Percentiles rank a stretch among this genome's conserved stretches.
Evolutionary conservation across 371 early-diverging fungal genomes (phyloP).

Genomic region (Mucor lusitanicus): DNA sequence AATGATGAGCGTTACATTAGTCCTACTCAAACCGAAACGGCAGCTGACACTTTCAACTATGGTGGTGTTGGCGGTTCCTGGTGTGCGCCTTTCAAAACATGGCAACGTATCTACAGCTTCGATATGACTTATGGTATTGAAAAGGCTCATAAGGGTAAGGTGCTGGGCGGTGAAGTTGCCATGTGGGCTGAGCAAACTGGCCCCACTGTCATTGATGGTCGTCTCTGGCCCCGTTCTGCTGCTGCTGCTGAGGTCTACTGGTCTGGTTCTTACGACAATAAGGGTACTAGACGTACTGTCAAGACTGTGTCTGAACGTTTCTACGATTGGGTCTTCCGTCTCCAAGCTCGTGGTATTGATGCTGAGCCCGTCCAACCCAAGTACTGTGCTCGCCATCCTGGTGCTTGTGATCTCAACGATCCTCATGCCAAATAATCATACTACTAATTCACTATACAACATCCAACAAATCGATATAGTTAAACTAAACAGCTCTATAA

Average conservation of each 20-base stretch:
- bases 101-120: conserved; percentile 79
- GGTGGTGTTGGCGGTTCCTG: conserved; percentile 67
- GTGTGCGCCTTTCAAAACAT: conserved; percentile 68
- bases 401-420: conserved; percentile 43
- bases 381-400: conserved; percentile 73
- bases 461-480: neutral
- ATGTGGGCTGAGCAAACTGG: conserved; percentile 79
- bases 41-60: conserved; percentile 38
- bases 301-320: conserved; percentile 36
- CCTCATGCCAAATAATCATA: neutral
- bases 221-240: conserved; percentile 75
- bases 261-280: conserved; percentile 67
- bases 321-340: conserved; percentile 49
- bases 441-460: neutral
- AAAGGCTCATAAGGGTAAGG: conserved; percentile 42
- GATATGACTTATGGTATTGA: conserved; percentile 64
- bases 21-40: conserved; percentile 37
- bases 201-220: conserved; percentile 57
- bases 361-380: conserved; percentile 72
- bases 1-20: conserved; percentile 42
- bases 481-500: neutral
- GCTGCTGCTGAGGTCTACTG: conserved; percentile 77
- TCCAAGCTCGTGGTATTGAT: conserved; percentile 66
- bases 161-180: conserved; percentile 57
- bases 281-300: conserved; percentile 42